Conservation (phyloP, 768 basidiomycete genomes). For the Pleurotus giganteus region DNA sequence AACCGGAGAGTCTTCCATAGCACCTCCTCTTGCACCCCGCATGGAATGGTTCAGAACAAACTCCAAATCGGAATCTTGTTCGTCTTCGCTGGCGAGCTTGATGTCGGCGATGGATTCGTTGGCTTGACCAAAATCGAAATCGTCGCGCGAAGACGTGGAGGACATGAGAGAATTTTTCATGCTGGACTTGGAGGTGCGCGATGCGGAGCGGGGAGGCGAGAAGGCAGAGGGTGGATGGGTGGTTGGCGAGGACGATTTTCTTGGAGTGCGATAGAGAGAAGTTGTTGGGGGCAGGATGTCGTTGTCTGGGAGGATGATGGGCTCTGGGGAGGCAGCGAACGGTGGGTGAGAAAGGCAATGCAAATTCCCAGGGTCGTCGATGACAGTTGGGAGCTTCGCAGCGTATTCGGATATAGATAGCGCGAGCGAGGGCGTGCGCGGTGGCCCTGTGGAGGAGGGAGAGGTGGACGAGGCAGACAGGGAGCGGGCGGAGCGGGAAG, state of each 20-base stretch:
- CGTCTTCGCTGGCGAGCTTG: conserved; percentile 12
- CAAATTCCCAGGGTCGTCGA: conserved; percentile 7
- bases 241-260: conserved; percentile 19
- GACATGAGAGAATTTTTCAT: not conserved
- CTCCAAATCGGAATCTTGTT: conserved; percentile 12
- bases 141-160: conserved; percentile 1
- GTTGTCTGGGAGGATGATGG: not conserved
- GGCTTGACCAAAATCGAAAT: conserved; percentile 12
- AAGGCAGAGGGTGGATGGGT: not conserved
- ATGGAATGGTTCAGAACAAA: conserved; percentile 8
- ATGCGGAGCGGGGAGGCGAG: not conserved
- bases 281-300: conserved; percentile 19
- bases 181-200: not conserved
- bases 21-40: not conserved
- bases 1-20: not conserved
- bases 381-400: conserved; percentile 8
- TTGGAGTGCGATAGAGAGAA: conserved; percentile 25
- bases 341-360: not conserved
- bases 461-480: conserved; percentile 12
- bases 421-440: conserved; percentile 22
- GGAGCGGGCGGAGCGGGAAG: conserved; percentile 5
- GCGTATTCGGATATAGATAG: conserved; percentile 24
- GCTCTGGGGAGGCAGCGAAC: not conserved
- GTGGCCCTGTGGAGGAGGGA: not conserved
- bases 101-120: conserved; percentile 34